Evolutionary conservation across 441 rosid species (phyloP).

Genomic region (Aquilaria agallochum): DNA sequence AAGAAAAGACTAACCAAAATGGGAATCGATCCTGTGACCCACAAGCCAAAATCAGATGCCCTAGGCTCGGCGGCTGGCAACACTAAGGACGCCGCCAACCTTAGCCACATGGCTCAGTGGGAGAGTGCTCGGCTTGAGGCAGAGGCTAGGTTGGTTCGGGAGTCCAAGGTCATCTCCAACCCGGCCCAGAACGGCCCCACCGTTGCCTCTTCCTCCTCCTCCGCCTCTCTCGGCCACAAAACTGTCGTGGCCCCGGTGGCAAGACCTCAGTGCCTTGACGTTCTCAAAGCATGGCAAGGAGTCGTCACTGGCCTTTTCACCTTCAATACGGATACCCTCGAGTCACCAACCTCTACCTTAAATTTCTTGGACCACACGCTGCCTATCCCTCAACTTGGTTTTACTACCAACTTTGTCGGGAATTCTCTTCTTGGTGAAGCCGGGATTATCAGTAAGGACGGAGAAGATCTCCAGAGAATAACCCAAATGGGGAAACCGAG

Average conservation of each 20-base stretch:
- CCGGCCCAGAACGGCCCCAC: constrained; percentile 7
- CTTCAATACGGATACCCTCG: constrained; percentile 16
- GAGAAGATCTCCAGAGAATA: constrained; percentile 3
- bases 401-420: constrained; percentile 1
- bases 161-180: constrained; percentile 28
- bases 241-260: not conserved
- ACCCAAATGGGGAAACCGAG: constrained; percentile 5
- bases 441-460: not conserved
- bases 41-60: constrained; percentile 38
- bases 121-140: constrained; percentile 54
- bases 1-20: constrained; percentile 42
- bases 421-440: constrained; percentile 1
- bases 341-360: constrained; percentile 37
- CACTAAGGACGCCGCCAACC: constrained; percentile 30
- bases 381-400: not conserved
- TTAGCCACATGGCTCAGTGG: constrained; percentile 60
- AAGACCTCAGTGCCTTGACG: constrained; percentile 33
- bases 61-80: constrained; percentile 18
- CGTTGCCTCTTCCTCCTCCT: not conserved
- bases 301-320: constrained; percentile 22
- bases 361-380: constrained; percentile 20
- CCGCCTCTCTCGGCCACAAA: constrained; percentile 7
- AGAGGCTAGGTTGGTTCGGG: constrained; percentile 36
- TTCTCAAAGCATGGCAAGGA: constrained; percentile 43
- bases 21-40: constrained; percentile 56